phyloP scores from a whole-genome alignment of 768 basidiomycete genomes.

The Kwoniella sp. region DNA sequence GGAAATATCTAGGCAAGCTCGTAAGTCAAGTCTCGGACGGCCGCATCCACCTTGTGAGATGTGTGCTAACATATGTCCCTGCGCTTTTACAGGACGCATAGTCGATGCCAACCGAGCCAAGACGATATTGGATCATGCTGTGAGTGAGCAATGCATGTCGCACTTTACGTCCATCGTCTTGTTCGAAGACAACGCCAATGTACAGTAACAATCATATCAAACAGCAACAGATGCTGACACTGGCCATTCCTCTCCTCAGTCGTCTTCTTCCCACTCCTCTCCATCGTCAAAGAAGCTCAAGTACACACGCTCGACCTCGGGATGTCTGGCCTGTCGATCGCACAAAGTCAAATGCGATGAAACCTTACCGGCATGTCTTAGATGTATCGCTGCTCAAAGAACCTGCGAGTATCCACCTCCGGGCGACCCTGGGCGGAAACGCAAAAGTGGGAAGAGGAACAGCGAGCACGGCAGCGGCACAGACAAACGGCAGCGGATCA shows the following conservation, averaged over 20 bases:
- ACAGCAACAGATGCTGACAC: neutral
- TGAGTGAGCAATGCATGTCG: constrained; percentile 4
- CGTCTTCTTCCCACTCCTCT: neutral
- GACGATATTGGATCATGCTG: constrained; percentile 23
- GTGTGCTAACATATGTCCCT: neutral
- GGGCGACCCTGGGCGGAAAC: constrained; percentile 4
- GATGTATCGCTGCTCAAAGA: constrained; percentile 31
- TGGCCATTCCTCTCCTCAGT: neutral
- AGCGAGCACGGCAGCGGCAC: neutral
- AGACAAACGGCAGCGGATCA: neutral
- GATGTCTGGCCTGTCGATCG: constrained; percentile 27
- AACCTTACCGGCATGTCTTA: constrained; percentile 27
- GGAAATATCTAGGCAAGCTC: constrained; percentile 32
- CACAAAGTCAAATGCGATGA: constrained; percentile 41
- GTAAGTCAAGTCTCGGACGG: constrained; percentile 19
- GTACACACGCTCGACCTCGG: constrained; percentile 28
- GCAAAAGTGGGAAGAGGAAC: constrained; percentile 5
- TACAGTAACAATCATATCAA: no score
- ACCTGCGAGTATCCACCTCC: constrained; percentile 27
- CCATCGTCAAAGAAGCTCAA: constrained; percentile 15
- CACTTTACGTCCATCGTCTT: neutral
- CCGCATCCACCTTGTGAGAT: no score
- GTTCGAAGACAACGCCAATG: no score
- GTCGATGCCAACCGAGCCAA: constrained; percentile 34
- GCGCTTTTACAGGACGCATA: constrained; percentile 18